Percentiles rank a stretch among this genome's conserved stretches.
These are phyloP conservation scores for Cladophialophora exuberans DNA, from an alignment of 2,329 filamentous ascomycete genomes.

Conservation along the genomic window DNA sequence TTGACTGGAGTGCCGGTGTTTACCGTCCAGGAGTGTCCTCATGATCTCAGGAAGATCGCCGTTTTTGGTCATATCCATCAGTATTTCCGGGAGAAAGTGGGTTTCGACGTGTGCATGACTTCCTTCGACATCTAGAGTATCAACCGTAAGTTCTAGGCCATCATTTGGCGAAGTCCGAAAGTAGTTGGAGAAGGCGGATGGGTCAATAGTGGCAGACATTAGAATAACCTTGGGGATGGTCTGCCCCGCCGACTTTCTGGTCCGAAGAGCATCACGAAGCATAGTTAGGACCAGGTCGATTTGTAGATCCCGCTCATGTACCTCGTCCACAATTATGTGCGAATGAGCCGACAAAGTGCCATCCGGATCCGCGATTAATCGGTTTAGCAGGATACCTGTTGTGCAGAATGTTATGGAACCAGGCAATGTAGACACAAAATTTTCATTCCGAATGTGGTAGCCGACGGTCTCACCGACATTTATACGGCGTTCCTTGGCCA, in stretches of 20 bases:
- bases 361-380: constrained; percentile 88
- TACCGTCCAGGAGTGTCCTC: constrained; percentile 12
- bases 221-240: constrained; percentile 88
- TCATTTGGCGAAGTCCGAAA: constrained; percentile 53
- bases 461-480: constrained; percentile 79
- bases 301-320: constrained; percentile 93
- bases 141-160: constrained; percentile 7
- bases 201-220: constrained; percentile 97
- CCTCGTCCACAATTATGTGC: constrained; percentile 77
- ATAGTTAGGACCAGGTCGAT: constrained; percentile 95
- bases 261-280: constrained; percentile 76
- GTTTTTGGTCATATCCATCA: constrained; percentile 18
- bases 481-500: constrained; percentile 93
- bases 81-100: constrained; percentile 84
- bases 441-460: constrained; percentile 90
- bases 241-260: constrained; percentile 47
- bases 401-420: constrained; percentile 74
- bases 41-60: constrained; percentile 10
- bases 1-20: constrained; percentile 12
- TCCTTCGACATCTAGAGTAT: constrained; percentile 88
- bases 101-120: constrained; percentile 89
- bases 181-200: constrained; percentile 86
- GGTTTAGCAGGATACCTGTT: constrained; percentile 87
- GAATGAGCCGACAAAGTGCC: constrained; percentile 82
- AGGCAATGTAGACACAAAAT: constrained; percentile 76